A percentile compares a stretch with the other conserved stretches of the same genome.
These are phyloP conservation scores for Chlamydomonas sp. DNA, from an alignment of 139 green algal genomes.

Conservation along the genomic window DNA sequence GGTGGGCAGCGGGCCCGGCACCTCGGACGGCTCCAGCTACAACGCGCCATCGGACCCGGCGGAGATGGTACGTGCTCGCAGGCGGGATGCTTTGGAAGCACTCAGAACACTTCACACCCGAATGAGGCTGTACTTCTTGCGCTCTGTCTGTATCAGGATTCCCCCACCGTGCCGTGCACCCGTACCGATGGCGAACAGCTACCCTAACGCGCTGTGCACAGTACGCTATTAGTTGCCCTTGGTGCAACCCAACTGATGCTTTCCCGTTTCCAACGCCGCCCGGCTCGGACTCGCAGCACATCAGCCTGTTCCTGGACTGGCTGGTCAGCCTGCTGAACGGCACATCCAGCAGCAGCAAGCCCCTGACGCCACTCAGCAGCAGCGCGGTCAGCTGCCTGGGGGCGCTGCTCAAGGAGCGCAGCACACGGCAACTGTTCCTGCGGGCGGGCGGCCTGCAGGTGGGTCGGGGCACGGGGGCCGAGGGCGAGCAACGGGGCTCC, in stretches of 20 bases:
- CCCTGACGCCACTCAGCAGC: conserved; percentile 63
- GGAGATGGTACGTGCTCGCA: conserved; percentile 43
- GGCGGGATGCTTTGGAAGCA: background rate
- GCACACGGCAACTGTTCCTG: conserved; percentile 74
- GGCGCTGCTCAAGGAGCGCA: conserved; percentile 81
- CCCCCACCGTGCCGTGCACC: too few species aligned
- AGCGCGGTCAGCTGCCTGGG: conserved; percentile 69
- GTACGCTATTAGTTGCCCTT: too few species aligned
- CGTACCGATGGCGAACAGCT: too few species aligned
- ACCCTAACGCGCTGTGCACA: too few species aligned
- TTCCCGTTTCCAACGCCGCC: too few species aligned
- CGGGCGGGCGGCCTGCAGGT: conserved; percentile 41
- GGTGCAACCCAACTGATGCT: too few species aligned
- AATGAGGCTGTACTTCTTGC: too few species aligned
- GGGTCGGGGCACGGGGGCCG: background rate
- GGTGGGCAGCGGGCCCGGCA: conserved; percentile 39
- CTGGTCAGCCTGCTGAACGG: conserved; percentile 85
- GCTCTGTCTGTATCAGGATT: too few species aligned
- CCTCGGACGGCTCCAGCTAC: conserved; percentile 19
- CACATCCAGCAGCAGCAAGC: conserved; percentile 71
- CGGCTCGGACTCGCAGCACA: conserved; percentile 37
- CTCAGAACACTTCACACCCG: too few species aligned
- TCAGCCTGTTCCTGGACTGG: conserved; percentile 88
- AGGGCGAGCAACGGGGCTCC: background rate
- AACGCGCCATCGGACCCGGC: conserved; percentile 36